Evolutionary conservation across 352 stramenopile genomes (phyloP).

Genomic region (Phytophthora litchii): DNA sequence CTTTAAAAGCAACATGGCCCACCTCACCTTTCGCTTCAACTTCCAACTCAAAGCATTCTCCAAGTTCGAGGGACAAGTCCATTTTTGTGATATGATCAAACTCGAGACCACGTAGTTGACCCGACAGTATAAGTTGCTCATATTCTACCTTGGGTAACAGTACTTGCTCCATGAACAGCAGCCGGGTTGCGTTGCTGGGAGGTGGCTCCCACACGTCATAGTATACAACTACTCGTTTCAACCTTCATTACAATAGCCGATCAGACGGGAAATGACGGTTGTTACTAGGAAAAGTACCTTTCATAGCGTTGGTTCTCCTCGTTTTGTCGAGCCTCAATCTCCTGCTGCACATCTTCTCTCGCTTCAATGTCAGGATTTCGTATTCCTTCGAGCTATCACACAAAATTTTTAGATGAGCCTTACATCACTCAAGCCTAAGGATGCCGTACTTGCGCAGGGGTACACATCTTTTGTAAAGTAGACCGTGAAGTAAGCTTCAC

Average conservation of each 20-base stretch:
- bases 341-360: conserved; percentile 51
- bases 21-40: conserved; percentile 49
- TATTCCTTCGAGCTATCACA: conserved; percentile 44
- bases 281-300: conserved; percentile 23
- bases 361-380: conserved; percentile 52
- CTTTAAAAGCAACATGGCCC: conserved; percentile 52
- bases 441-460: conserved; percentile 39
- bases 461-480: conserved; percentile 58
- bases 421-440: not conserved
- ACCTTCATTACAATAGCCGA: conserved; percentile 21
- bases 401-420: conserved; percentile 12
- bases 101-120: conserved; percentile 70
- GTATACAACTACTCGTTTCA: conserved; percentile 80
- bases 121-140: conserved; percentile 71
- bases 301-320: conserved; percentile 65
- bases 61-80: conserved; percentile 80
- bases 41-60: conserved; percentile 89
- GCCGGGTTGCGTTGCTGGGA: conserved; percentile 73
- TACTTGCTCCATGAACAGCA: conserved; percentile 89
- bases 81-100: conserved; percentile 87
- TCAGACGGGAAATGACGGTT: conserved; percentile 1
- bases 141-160: conserved; percentile 78
- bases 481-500: conserved; percentile 56
- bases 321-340: conserved; percentile 52
- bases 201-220: conserved; percentile 89